Evolutionary conservation across 164 flowering plant genomes (phyloP).

Genomic region (Magnolia officinalis): DNA sequence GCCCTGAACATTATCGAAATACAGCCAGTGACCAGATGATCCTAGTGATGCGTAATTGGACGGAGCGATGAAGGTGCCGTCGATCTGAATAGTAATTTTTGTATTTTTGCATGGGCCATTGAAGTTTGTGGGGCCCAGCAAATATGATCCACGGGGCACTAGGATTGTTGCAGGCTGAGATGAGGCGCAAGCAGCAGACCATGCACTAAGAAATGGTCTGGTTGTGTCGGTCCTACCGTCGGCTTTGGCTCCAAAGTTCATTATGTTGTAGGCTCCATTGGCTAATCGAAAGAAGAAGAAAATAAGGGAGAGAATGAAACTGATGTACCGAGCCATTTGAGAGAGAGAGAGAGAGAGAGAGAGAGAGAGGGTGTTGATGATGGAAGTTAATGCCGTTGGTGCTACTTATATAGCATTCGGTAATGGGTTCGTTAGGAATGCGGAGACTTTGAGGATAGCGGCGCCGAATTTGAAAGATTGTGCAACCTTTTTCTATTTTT

Average conservation of each 20-base stretch:
- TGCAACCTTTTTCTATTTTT: background rate
- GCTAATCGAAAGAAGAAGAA: slow-evolving; percentile 3
- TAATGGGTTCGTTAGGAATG: background rate
- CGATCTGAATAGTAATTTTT: slow-evolving; percentile 12
- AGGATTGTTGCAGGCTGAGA: slow-evolving; percentile 11
- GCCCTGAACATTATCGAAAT: slow-evolving; percentile 19
- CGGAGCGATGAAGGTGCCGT: slow-evolving; percentile 26
- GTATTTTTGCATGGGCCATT: slow-evolving; percentile 24
- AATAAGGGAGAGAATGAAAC: background rate
- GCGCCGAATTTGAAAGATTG: background rate
- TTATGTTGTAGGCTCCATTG: slow-evolving; percentile 17
- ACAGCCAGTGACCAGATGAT: slow-evolving; percentile 15
- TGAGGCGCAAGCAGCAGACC: slow-evolving; percentile 28
- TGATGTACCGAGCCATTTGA: background rate
- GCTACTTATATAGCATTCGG: background rate
- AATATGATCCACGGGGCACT: slow-evolving; percentile 24
- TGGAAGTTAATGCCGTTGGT: background rate
- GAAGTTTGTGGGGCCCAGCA: slow-evolving; percentile 18
- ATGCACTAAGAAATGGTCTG: slow-evolving; percentile 20
- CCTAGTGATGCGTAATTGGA: slow-evolving; percentile 9
- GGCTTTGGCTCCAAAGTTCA: slow-evolving; percentile 20
- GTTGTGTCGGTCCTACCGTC: slow-evolving; percentile 24
- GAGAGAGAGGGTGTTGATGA: slow-evolving; percentile 6
- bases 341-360: slow-evolving; percentile 8
- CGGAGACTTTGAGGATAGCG: background rate